Evolutionary conservation across 2,329 filamentous ascomycete species (phyloP), one percentile per base, ranked within the genome.

Genomic region (Cladophialophora immunda): DNA sequence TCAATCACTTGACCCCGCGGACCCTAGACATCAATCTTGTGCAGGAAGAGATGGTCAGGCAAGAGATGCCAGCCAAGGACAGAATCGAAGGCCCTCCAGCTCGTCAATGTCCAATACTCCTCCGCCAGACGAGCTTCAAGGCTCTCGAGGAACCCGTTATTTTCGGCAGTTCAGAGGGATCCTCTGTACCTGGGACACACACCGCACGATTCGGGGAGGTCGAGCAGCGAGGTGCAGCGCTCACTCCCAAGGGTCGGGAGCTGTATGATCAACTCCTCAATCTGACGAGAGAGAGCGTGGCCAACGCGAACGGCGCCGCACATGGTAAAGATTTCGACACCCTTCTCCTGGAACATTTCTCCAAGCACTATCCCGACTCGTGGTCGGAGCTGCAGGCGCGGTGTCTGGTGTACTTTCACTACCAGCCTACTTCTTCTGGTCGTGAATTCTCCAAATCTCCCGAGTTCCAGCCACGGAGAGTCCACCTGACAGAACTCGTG

Each of bases 121-220:
- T 86, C 7, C 78, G 84, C 0, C 85, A 86, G 66, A 86, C 85
- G 0, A 87, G 85, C 64, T 86, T 87, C 65, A 74, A 82, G 1
- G 84, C 84, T 0, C 71, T 86, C 0, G 80, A 85, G 59, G 84
- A 86, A 70, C 74, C 74, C 0, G 80, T 86, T 3, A 73, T 75
- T 1, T 86, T 86, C 66, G 69, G 65, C 0, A 72, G 73, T 13
- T 50, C 70, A 0, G 55, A 70, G 4, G 62, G 70, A 3, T 19
- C 27, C 0, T 70, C 62, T 6, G 62, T 76, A 0, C 72, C 77
- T 5, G 81, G 81, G 1, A 79, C 76, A 0, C 84, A 86, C 59
- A 82, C 77, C 4, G 83, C 84, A 0, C 77, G 84, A 0, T 86
- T 86, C 36, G 84, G 84, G 0, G 84, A 86, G 71, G 81, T 86